These are phyloP conservation scores for Orbilia quercus DNA, from an alignment of 2,329 filamentous ascomycete genomes.

Conservation along the genomic window DNA sequence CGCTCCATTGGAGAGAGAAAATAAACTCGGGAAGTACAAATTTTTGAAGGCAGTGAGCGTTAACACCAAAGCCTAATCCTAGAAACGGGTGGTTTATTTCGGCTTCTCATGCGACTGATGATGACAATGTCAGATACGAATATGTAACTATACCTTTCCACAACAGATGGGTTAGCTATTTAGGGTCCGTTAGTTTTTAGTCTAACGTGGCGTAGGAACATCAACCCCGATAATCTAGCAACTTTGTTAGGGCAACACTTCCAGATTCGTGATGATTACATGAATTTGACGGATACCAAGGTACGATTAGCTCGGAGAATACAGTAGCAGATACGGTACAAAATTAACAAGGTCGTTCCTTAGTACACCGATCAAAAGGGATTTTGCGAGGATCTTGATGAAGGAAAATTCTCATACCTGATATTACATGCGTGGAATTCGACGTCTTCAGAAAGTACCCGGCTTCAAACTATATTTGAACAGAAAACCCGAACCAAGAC, in stretches of 20 bases:
- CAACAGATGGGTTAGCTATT: neutral
- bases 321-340: neutral
- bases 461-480: constrained; percentile 1
- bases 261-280: constrained; percentile 61
- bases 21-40: neutral
- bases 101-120: constrained; percentile 58
- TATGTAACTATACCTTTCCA: constrained; percentile 1
- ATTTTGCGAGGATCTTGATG: constrained; percentile 23
- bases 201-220: constrained; percentile 25
- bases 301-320: neutral
- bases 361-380: constrained; percentile 24
- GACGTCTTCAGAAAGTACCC: neutral
- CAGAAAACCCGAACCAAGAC: neutral
- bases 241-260: constrained; percentile 59
- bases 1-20: neutral
- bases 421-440: constrained; percentile 20
- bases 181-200: too few species aligned
- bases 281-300: constrained; percentile 57
- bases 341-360: neutral
- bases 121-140: constrained; percentile 1
- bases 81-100: constrained; percentile 59
- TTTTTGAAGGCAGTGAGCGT: neutral
- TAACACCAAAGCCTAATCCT: too few species aligned
- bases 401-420: constrained; percentile 27
- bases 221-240: constrained; percentile 47